Evolutionary conservation across 129 eudicot genomes (phyloP).

Genomic region (Chrysanthemum seticuspe): DNA sequence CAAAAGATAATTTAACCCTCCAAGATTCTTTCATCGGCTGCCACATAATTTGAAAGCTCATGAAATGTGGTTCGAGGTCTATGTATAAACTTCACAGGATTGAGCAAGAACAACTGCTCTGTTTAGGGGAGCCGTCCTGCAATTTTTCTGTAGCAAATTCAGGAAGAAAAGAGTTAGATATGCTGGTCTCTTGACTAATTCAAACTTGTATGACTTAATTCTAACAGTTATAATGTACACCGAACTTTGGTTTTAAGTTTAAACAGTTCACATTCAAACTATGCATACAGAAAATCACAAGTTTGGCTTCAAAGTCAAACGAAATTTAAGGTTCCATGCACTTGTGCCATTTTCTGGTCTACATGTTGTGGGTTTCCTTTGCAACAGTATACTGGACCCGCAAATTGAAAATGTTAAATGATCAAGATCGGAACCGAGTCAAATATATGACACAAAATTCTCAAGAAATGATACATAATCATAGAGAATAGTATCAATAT

Average conservation of each 20-base stretch:
- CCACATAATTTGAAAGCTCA: neutral
- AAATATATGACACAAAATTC: neutral
- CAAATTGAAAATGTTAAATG: neutral
- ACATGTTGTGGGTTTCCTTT: neutral
- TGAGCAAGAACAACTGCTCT: slow-evolving; percentile 58
- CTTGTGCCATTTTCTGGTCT: neutral
- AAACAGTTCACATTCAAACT: slow-evolving; percentile 1
- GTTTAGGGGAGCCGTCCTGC: slow-evolving; percentile 45
- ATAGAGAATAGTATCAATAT: neutral
- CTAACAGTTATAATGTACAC: too few relatives aligned
- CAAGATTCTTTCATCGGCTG: slow-evolving; percentile 21
- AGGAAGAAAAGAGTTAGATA: slow-evolving; percentile 4
- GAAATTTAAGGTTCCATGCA: neutral
- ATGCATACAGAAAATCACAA: slow-evolving; percentile 6
- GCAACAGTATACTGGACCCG: neutral
- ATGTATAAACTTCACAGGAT: slow-evolving; percentile 45
- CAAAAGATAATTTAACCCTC: slow-evolving; percentile 14
- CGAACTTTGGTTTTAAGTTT: neutral
- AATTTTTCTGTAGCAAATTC: slow-evolving; percentile 42
- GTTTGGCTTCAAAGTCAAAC: slow-evolving; percentile 21
- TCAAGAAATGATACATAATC: neutral
- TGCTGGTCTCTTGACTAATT: slow-evolving; percentile 14
- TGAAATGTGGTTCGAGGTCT: neutral
- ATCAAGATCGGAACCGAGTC: neutral
- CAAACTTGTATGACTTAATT: neutral